A percentile compares a stretch with the other conserved stretches of the same genome.
These are phyloP conservation scores for Ophiostoma perfectum DNA, from an alignment of 2,329 filamentous ascomycete species.

Conservation along the genomic window DNA sequence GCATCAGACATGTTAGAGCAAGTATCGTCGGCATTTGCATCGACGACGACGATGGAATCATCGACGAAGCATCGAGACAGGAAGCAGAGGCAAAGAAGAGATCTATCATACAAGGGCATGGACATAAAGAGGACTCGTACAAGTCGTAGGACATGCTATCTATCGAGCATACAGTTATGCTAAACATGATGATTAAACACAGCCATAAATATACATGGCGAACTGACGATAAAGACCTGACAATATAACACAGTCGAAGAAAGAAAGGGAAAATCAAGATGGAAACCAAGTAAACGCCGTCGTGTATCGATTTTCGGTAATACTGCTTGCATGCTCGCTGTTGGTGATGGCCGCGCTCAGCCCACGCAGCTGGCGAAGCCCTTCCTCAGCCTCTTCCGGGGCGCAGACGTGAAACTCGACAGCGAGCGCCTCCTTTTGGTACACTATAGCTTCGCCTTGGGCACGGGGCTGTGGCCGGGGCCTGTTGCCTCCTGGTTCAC, in stretches of 20 bases:
- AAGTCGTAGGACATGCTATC: not conserved
- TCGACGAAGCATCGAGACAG: too few relatives aligned
- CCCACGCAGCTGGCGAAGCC: too few relatives aligned
- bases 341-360: too few relatives aligned
- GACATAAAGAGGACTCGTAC: not conserved
- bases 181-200: not conserved
- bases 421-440: too few relatives aligned
- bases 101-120: not conserved
- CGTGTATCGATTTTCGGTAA: too few relatives aligned
- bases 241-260: not conserved
- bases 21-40: too few relatives aligned
- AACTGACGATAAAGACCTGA: not conserved
- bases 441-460: slow-evolving; percentile 34
- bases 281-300: not conserved
- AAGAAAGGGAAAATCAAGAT: not conserved
- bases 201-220: not conserved
- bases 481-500: slow-evolving; percentile 85
- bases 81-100: too few relatives aligned
- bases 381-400: too few relatives aligned
- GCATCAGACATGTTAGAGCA: not conserved
- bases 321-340: too few relatives aligned
- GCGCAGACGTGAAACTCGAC: too few relatives aligned
- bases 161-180: not conserved
- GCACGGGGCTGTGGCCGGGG: slow-evolving; percentile 30
- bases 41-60: too few relatives aligned